Conservation (phyloP, 768 basidiomycete genomes). For the Holtermanniella nyarrowii region DNA sequence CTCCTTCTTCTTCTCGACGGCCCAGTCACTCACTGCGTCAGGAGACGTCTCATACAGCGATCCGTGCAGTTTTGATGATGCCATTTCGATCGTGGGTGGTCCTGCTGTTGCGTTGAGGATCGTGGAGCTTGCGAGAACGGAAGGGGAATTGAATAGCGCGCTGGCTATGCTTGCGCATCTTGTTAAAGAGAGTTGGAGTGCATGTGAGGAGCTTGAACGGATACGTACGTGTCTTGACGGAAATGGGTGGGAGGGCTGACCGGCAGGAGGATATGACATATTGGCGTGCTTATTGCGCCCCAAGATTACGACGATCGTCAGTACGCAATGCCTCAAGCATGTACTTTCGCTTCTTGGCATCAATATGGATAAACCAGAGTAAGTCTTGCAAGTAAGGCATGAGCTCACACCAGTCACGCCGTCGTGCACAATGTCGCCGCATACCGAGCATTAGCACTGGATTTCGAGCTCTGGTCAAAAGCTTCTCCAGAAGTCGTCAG, state of each 20-base stretch:
- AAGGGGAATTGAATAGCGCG: constrained; percentile 65
- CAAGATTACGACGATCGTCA: constrained; percentile 61
- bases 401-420: constrained; percentile 42
- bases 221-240: constrained; percentile 52
- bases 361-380: constrained; percentile 74
- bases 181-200: constrained; percentile 76
- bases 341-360: constrained; percentile 78
- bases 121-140: constrained; percentile 65
- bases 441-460: constrained; percentile 71
- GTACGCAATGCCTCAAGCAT: constrained; percentile 68
- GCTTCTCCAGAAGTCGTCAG: constrained; percentile 63
- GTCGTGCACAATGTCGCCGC: constrained; percentile 72
- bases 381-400: constrained; percentile 27
- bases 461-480: constrained; percentile 80
- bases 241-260: constrained; percentile 1
- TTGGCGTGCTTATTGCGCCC: constrained; percentile 60
- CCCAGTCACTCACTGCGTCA: neutral
- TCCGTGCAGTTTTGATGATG: constrained; percentile 51
- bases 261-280: constrained; percentile 74
- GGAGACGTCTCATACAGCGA: constrained; percentile 20
- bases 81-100: constrained; percentile 75
- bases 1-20: constrained; percentile 23
- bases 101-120: constrained; percentile 61
- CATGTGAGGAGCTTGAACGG: constrained; percentile 88
- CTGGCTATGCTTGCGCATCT: constrained; percentile 65